A percentile compares a stretch with the other conserved stretches of the same genome.
Conservation (phyloP, 139 green algal genomes). For the Diplosphaera chodatii region DNA sequence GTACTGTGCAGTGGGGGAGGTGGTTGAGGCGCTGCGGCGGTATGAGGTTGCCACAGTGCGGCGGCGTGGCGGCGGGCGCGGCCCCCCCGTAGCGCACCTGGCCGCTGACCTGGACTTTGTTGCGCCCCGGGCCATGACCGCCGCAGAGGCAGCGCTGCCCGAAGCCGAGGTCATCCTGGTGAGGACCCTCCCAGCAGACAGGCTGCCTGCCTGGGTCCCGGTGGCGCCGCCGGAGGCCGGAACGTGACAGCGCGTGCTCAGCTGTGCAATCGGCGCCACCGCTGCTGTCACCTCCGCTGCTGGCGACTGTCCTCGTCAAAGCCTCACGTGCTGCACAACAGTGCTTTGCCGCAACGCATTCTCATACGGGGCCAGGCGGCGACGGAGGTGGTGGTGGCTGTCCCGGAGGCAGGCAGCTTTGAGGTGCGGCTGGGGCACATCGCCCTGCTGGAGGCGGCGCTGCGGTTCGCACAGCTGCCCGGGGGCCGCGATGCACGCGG, state of each 20-base stretch:
- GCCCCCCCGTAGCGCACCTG: slow-evolving; percentile 44
- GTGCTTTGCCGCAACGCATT: no score
- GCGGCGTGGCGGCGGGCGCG: slow-evolving; percentile 23
- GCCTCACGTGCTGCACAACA: no score
- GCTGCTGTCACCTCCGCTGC: no score
- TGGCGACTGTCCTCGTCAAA: no score
- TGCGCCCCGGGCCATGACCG: slow-evolving; percentile 2
- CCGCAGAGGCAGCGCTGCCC: slow-evolving; percentile 14
- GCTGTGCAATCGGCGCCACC: no score
- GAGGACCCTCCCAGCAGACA: no score
- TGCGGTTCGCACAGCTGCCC: slow-evolving; percentile 11
- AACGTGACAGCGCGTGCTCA: no score
- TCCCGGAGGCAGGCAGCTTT: slow-evolving; percentile 33
- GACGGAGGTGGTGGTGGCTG: slow-evolving; percentile 20
- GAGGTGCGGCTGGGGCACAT: slow-evolving; percentile 57
- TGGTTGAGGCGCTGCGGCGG: slow-evolving; percentile 3
- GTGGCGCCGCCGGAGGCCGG: no score
- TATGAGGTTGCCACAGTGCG: slow-evolving; percentile 21
- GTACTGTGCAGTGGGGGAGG: slow-evolving; percentile 13
- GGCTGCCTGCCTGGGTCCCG: no score
- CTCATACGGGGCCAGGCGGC: no score
- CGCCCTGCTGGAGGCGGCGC: slow-evolving; percentile 36
- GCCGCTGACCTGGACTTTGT: slow-evolving; percentile 71
- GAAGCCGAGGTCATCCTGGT: slow-evolving; percentile 25
- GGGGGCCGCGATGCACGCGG: slow-evolving; percentile 14